These are phyloP conservation scores for Grosmannia clavigera DNA, from an alignment of 2,329 filamentous ascomycete species.

Conservation along the genomic window DNA sequence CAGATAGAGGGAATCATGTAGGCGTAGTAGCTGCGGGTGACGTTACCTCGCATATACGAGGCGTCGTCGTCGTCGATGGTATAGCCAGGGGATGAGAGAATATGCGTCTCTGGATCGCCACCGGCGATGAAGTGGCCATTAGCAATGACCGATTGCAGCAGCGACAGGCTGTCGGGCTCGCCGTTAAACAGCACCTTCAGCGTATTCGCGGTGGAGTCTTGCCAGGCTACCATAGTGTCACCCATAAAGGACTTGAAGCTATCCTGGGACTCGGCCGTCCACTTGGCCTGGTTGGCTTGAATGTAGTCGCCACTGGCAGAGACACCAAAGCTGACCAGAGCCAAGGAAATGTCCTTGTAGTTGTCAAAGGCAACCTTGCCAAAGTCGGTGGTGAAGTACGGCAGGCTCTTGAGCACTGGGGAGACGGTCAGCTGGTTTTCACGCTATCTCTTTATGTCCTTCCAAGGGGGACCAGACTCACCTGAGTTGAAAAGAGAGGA, in stretches of 20 bases:
- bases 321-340: not conserved
- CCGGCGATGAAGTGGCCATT: slow-evolving; percentile 19
- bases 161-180: slow-evolving; percentile 11
- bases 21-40: not conserved
- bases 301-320: not conserved
- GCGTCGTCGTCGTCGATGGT: too few relatives aligned
- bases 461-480: not conserved
- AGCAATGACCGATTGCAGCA: slow-evolving; percentile 15
- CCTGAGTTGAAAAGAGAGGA: not conserved
- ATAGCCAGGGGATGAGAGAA: not conserved
- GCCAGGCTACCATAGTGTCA: slow-evolving; percentile 17
- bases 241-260: slow-evolving; percentile 18
- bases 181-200: slow-evolving; percentile 17
- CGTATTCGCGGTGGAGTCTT: slow-evolving; percentile 6
- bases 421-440: not conserved
- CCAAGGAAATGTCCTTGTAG: slow-evolving; percentile 2
- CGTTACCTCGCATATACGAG: not conserved
- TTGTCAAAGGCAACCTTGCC: not conserved
- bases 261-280: slow-evolving; percentile 16
- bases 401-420: not conserved
- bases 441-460: too few relatives aligned
- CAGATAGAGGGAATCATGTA: not conserved
- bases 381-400: not conserved
- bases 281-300: slow-evolving; percentile 15
- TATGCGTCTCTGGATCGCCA: not conserved